These are phyloP conservation scores for Allomyces javanicus DNA, from an alignment of 192 early-diverging fungal species.

Conservation along the genomic window DNA sequence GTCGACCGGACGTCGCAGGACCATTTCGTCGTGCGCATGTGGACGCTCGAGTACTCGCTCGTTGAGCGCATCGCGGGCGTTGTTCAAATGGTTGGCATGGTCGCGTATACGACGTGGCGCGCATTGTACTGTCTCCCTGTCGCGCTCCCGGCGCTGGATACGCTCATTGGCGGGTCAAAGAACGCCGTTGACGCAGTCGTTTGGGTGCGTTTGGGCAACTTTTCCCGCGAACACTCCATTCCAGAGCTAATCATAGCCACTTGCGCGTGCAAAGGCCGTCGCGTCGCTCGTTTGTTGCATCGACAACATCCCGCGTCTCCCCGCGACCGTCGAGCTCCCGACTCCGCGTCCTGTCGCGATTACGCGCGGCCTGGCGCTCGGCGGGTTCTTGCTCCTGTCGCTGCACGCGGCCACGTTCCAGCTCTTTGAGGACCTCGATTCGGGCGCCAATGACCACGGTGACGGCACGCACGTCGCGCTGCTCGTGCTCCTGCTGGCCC, in stretches of 20 bases:
- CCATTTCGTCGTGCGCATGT: no score
- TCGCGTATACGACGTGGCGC: not conserved
- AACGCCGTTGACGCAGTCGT: not conserved
- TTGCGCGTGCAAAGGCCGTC: not conserved
- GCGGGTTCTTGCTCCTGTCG: not conserved
- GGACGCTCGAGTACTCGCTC: no score
- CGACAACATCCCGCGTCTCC: not conserved
- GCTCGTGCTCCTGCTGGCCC: not conserved
- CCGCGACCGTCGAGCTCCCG: not conserved
- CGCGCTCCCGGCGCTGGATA: not conserved
- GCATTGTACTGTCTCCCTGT: not conserved
- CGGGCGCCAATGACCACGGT: not conserved
- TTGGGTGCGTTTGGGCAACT: not conserved
- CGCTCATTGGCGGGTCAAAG: not conserved
- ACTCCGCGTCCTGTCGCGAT: not conserved
- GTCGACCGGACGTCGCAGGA: no score
- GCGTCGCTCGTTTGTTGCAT: not conserved
- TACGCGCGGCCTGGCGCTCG: not conserved
- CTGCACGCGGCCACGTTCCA: not conserved
- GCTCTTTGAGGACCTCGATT: not conserved
- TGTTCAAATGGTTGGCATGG: not conserved
- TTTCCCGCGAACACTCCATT: not conserved
- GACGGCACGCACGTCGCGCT: not conserved
- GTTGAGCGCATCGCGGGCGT: not conserved
- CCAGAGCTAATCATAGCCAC: not conserved